Base-by-base conservation (phyloP, 2,329 filamentous ascomycete species). In the Fusarium coicis region DNA sequence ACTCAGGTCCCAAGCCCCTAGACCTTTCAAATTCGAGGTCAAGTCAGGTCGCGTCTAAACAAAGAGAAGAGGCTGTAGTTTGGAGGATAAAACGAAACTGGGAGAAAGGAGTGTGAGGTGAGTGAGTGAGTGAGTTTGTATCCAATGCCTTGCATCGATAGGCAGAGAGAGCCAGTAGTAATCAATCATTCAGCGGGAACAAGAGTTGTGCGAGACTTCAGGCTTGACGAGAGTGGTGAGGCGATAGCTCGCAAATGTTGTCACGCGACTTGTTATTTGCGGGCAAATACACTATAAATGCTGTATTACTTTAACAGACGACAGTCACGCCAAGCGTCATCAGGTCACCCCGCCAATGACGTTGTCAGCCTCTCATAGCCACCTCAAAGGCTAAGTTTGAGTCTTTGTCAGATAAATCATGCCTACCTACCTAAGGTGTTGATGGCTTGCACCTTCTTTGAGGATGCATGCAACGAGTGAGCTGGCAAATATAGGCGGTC, bases 261-360 rank as follows among this genome's bases (percentile, higher is more conserved):
- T 23, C 19, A 18, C 15, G 26, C 11, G 34, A 73, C 71, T 47
- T 32, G 5, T 7, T 11, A 21, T 9, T 11, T 7, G 14, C 9
- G 1, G 9, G 2, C 14, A 1, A 2, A 23, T 10, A 0, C 19
- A 12, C 11, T 18, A 18, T 7, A 12, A 28, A 28, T 5, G 8
- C 18, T 23, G 72, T 74, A 72, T 37, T 30, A 5, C 21, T 46
- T 59, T 74, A 74, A 59, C 72, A 14, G 21, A 15, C 36, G 40
- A n/a, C 40, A 69, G 39, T 46, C 49, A 59, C 63, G 40, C 23
- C 23, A 57, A 68, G 60, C 72, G 72, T 74, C 72, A 74, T 74
- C 72, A 52, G 66, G 68, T 77, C 77, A 76, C 77, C 77, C 77
- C 77, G 75, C 77, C 77, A 79, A 78, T 78, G 77, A 78, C 77